These are phyloP conservation scores for Trapa incisa DNA, from an alignment of 345 rosid species.

Conservation along the genomic window DNA sequence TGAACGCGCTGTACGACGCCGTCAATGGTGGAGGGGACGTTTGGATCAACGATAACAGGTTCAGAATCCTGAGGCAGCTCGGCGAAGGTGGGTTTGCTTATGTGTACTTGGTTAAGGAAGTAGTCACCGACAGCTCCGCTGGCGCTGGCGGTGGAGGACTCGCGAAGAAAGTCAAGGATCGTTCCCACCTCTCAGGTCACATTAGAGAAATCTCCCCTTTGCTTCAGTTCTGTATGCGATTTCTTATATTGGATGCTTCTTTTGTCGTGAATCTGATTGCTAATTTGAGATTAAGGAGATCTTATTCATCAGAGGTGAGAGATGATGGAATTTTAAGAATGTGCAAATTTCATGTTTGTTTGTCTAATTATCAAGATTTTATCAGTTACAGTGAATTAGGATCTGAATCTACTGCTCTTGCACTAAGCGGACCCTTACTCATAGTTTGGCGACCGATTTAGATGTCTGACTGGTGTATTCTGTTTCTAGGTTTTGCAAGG, in stretches of 20 bases:
- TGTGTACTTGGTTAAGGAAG: conserved; percentile 76
- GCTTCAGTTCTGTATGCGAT: background rate
- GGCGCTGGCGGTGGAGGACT: conserved; percentile 38
- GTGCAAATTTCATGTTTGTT: background rate
- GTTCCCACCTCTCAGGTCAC: conserved; percentile 77
- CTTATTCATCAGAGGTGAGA: background rate
- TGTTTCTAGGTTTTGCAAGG: background rate
- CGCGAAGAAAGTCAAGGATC: conserved; percentile 80
- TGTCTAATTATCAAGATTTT: background rate
- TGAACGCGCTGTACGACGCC: conserved; percentile 84
- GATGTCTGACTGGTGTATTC: background rate
- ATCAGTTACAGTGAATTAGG: background rate
- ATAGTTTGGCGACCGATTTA: background rate
- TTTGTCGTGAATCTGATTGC: background rate
- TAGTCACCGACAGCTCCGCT: conserved; percentile 43
- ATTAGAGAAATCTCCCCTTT: background rate
- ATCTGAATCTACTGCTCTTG: background rate
- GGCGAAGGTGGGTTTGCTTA: conserved; percentile 98
- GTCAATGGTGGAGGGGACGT: conserved; percentile 15
- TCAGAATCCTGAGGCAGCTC: conserved; percentile 79
- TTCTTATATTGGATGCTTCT: background rate
- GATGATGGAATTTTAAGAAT: background rate
- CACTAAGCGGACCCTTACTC: background rate
- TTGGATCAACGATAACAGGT: conserved; percentile 53
- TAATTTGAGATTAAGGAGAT: background rate